Evolutionary conservation across 257 asterid genomes (phyloP).

Genomic region (Capsicum rhomboideum): DNA sequence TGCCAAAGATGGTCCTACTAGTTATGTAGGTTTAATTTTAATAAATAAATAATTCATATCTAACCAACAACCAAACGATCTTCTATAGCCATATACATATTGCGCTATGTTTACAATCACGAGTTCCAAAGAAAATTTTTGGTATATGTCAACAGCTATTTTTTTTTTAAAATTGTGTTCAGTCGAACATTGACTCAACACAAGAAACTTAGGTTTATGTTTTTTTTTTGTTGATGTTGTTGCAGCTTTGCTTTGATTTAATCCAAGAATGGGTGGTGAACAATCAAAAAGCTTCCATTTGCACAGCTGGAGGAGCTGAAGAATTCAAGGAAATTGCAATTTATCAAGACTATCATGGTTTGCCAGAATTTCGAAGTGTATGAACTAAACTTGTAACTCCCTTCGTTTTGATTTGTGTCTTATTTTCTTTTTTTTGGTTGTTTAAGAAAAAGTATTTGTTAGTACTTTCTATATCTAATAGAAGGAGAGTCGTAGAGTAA

Average conservation of each 20-base stretch:
- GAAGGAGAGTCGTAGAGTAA: background rate
- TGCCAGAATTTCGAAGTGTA: conserved; percentile 9
- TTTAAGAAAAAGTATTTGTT: too few species aligned
- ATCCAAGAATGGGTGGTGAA: conserved; percentile 9
- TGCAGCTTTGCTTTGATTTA: conserved; percentile 12
- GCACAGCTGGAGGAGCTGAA: background rate
- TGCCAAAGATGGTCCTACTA: too few species aligned
- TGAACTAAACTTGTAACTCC: background rate
- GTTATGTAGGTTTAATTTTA: too few species aligned
- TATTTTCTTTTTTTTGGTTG: background rate
- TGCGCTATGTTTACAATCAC: background rate
- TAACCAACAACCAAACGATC: too few species aligned
- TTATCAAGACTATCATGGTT: conserved; percentile 13
- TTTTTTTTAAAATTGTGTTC: background rate
- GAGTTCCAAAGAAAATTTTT: background rate
- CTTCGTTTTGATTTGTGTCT: background rate
- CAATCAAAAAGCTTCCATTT: conserved; percentile 10
- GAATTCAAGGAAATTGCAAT: conserved; percentile 7
- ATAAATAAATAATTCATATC: too few species aligned
- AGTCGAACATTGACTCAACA: background rate
- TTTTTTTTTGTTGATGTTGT: background rate
- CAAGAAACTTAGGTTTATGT: background rate
- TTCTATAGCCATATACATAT: background rate
- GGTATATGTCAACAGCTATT: background rate
- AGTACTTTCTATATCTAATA: too few species aligned